Base-by-base conservation (phyloP, 371 early-diverging fungal species). In the Funneliformis caledonium region DNA sequence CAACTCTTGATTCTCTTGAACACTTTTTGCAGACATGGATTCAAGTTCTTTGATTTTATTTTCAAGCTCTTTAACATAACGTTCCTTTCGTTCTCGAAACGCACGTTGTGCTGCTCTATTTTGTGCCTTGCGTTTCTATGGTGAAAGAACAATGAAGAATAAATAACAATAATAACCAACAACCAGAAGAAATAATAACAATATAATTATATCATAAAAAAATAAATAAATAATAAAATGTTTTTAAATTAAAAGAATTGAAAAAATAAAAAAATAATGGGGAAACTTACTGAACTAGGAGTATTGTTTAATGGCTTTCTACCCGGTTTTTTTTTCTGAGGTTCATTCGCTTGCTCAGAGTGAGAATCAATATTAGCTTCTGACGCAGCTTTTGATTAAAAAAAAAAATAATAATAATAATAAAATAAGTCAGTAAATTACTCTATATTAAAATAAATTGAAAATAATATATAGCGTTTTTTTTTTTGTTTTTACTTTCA, bases 101-200 rank as follows among this genome's bases (percentile, higher is more conserved):
- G 94, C 94, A 14, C 94, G 87, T 82, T 94, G 94, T 12, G 94
- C 94, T 12, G 93, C 93, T 72, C 94, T 85, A 82, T 94, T 94
- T 84, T 94, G 93, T 10, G 93, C 94, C 26, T 92, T 92, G 76
- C 94, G 90, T 82, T 93, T 93, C 84, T 88, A 52, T 19, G 31
- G 64, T 59, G 37, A 37, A 37, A 37, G 37, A 22, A 52, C 52
- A 37, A 52, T n/a, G 2, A 52, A 50, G 6, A 76, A 61, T 1
- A 62, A 59, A 59, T 5, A 26, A 56, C 26, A 59, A 37, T 75
- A 19, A 22, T 26, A n/a, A n/a, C n/a, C 26, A 26, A 26, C 26
- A 26, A 26, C 26, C 0, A 26, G 26, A 26, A 26, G 26, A 26
- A 43, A 22, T 69, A 69, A 45, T 4, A 69, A 3, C 19, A 37